Evolutionary conservation across 169 alveolate genomes (phyloP), one percentile per base, ranked within the genome.

Genomic region (Cryptosporidium viatorum): DNA sequence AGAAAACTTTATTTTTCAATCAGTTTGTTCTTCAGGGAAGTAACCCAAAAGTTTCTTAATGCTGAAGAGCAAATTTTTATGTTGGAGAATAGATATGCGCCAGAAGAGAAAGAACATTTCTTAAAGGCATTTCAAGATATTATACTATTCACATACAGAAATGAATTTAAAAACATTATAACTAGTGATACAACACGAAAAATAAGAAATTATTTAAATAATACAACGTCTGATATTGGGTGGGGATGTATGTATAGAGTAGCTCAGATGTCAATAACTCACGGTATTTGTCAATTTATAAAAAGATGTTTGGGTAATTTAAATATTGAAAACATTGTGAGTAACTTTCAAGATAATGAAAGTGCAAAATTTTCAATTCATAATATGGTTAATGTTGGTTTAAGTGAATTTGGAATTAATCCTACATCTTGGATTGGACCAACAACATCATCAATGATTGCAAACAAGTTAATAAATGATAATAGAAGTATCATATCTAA

Each of bases 201-300:
- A n/a, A 26, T 8, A 29, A 35, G 33, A 12, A 10, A 14, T 18
- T 2, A 35, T 65, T 65, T 33, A 9, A 35, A 35, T 18, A 29
- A 8, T 37, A 50, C 29, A 23, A 80, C 75, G 14, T 26, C 89
- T 1, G 89, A 80, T 48, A 7, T 80, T 12, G 89, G 89, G 9
- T 80, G 89, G 89, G 89, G 89, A 1, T 80, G 89, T 43, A 80
- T 80, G 89, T 37, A 59, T 65, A 80, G 89, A 65, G 89, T 80
- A 9, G 43, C 55, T 0, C 89, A 80, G 62, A 80, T 80, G 89
- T 41, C 80, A 14, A 62, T 80, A 12, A 3, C 29, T 16, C 43
- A 62, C 10, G 89, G 89, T 43, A 41, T 80, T 26, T 39, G 59
- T n/a, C 31, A 29, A 39, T 62, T 26, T 62, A 14, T 59, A 26